Percentiles rank a stretch among this genome's conserved stretches.
These are phyloP conservation scores for Hypholoma sublateritium DNA, from an alignment of 768 basidiomycete species.

Conservation along the genomic window DNA sequence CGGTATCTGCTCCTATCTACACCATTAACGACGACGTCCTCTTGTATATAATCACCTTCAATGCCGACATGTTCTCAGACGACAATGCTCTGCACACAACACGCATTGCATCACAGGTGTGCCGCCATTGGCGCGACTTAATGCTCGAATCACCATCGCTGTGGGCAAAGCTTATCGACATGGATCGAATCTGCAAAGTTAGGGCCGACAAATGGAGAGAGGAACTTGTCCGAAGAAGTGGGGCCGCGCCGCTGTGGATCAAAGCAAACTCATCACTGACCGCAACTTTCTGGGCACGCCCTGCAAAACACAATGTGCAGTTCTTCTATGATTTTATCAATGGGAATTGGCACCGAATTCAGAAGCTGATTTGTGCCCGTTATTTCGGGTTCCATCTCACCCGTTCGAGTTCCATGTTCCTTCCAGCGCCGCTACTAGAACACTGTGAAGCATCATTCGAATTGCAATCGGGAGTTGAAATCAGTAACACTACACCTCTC, in stretches of 20 bases:
- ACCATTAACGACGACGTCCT: conserved; percentile 3
- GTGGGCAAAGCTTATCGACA: conserved; percentile 6
- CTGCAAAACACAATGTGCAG: not conserved
- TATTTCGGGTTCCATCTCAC: not conserved
- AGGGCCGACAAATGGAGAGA: not conserved
- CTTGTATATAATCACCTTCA: not conserved
- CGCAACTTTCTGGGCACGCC: too few species aligned
- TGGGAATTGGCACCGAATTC: not conserved
- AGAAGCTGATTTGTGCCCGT: not conserved
- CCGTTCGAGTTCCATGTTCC: not conserved
- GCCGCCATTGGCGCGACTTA: not conserved
- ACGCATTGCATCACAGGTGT: conserved; percentile 2
- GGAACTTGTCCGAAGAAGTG: conserved; percentile 1
- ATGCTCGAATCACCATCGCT: not conserved
- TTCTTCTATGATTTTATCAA: not conserved
- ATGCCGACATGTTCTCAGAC: conserved; percentile 1
- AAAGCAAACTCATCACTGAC: not conserved
- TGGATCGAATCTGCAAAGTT: not conserved
- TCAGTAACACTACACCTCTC: not conserved
- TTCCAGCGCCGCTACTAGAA: not conserved
- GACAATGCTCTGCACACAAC: not conserved
- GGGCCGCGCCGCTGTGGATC: conserved; percentile 3
- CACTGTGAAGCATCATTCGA: not conserved
- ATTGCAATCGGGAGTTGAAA: not conserved
- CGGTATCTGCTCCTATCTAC: not conserved